A percentile compares a stretch with the other conserved stretches of the same genome.
These are phyloP conservation scores for Talaromyces trachyspermus DNA, from an alignment of 495 filamentous ascomycete genomes.

Conservation along the genomic window DNA sequence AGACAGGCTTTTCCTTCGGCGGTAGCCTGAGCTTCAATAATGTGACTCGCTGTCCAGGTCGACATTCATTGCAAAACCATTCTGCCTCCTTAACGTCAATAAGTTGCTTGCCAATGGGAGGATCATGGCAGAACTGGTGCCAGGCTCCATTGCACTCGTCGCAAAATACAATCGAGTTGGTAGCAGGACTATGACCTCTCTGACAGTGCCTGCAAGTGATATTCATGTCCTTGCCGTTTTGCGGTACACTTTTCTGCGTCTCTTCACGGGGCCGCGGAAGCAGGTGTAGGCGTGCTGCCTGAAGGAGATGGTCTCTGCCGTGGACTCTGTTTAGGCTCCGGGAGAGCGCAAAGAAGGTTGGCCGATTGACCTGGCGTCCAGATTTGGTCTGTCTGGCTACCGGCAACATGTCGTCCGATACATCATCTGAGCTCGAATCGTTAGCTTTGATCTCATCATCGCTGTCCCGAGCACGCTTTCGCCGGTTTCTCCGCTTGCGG, in stretches of 20 bases:
- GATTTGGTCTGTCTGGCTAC: conserved; percentile 69
- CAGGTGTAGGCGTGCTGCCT: conserved; percentile 12
- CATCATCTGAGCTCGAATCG: conserved; percentile 38
- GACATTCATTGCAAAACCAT: conserved; percentile 76
- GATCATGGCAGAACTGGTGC: conserved; percentile 89
- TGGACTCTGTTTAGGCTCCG: conserved; percentile 29
- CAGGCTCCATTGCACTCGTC: conserved; percentile 83
- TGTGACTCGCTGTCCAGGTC: conserved; percentile 15
- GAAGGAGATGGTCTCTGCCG: conserved; percentile 36
- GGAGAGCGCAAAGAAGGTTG: conserved; percentile 58
- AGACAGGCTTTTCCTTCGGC: neutral
- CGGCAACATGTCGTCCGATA: conserved; percentile 42
- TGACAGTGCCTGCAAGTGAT: conserved; percentile 70
- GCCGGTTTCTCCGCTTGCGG: conserved; percentile 29
- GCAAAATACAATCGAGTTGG: conserved; percentile 91
- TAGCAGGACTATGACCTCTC: conserved; percentile 63
- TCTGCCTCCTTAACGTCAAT: conserved; percentile 57
- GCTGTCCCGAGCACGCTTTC: conserved; percentile 39
- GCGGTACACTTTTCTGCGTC: conserved; percentile 36
- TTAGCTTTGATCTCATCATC: conserved; percentile 37
- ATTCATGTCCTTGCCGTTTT: conserved; percentile 32
- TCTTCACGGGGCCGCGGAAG: conserved; percentile 15
- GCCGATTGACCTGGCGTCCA: conserved; percentile 72
- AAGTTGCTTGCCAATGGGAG: conserved; percentile 64
- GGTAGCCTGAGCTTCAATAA: conserved; percentile 4